Conservation (phyloP, 495 filamentous ascomycete species). For the Penicillium lividum region DNA sequence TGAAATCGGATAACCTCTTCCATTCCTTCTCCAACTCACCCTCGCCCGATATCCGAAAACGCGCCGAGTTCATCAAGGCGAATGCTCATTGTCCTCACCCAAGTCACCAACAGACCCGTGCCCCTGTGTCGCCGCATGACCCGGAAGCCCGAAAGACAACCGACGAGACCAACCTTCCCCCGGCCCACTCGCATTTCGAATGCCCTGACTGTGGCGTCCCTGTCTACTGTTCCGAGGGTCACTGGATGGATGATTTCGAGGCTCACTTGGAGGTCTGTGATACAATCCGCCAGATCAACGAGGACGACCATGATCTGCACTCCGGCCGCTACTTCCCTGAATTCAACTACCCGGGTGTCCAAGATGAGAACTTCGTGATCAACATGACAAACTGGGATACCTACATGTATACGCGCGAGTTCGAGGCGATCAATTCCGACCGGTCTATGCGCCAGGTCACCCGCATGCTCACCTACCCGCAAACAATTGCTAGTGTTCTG, state of each 20-base stretch:
- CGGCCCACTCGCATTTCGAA: slow-evolving; percentile 84
- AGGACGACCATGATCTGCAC: slow-evolving; percentile 94
- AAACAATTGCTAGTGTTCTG: slow-evolving; percentile 86
- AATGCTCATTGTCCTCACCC: slow-evolving; percentile 92
- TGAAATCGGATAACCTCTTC: slow-evolving; percentile 83
- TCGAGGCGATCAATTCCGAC: slow-evolving; percentile 83
- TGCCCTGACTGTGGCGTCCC: slow-evolving; percentile 97
- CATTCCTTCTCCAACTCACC: slow-evolving; percentile 89
- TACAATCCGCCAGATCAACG: slow-evolving; percentile 85
- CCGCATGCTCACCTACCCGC: slow-evolving; percentile 86
- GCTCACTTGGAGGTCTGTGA: slow-evolving; percentile 91
- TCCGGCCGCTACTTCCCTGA: slow-evolving; percentile 91
- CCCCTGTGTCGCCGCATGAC: slow-evolving; percentile 59
- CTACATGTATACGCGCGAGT: slow-evolving; percentile 85
- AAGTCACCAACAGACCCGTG: slow-evolving; percentile 68
- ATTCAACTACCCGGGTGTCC: slow-evolving; percentile 83
- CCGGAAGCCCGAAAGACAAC: slow-evolving; percentile 55
- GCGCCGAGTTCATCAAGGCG: slow-evolving; percentile 85
- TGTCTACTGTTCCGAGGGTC: slow-evolving; percentile 86
- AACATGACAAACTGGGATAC: slow-evolving; percentile 99
- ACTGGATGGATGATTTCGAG: slow-evolving; percentile 95
- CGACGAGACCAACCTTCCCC: slow-evolving; percentile 51
- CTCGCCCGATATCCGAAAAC: slow-evolving; percentile 74
- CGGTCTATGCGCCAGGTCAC: slow-evolving; percentile 88
- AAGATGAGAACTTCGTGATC: slow-evolving; percentile 86